These are phyloP conservation scores for Aphanomyces invadans DNA, from an alignment of 352 stramenopile genomes.

Conservation along the genomic window DNA sequence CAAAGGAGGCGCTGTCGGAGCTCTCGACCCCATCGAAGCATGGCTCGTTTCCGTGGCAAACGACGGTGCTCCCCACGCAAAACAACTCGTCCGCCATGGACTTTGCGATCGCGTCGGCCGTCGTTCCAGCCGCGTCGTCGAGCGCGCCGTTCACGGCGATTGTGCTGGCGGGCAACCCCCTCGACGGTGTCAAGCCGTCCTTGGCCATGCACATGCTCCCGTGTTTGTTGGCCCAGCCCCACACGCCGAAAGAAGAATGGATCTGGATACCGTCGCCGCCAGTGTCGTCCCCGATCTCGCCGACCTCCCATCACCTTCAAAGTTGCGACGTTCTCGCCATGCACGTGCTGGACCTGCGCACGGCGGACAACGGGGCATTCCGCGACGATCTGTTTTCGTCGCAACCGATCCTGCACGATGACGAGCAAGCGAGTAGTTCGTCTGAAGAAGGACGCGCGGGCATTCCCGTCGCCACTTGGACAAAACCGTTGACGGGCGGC, in stretches of 20 bases:
- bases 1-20: conserved; percentile 44
- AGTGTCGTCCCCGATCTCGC: neutral
- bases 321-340: neutral
- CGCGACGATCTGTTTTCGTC: conserved; percentile 20
- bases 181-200: conserved; percentile 53
- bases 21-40: conserved; percentile 36
- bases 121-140: conserved; percentile 46
- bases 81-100: conserved; percentile 46
- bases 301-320: neutral
- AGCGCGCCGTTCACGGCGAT: conserved; percentile 52
- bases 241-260: conserved; percentile 61
- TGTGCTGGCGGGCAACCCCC: conserved; percentile 58
- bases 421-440: too few species aligned
- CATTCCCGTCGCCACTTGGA: conserved; percentile 10
- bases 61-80: conserved; percentile 33
- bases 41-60: conserved; percentile 49
- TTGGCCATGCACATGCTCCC: conserved; percentile 59
- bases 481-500: conserved; percentile 65
- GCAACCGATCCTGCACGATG: neutral
- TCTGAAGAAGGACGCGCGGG: neutral
- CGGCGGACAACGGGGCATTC: neutral
- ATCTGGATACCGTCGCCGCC: conserved; percentile 35
- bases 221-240: conserved; percentile 45
- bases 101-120: conserved; percentile 42
- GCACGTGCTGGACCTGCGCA: conserved; percentile 5